phyloP scores from a whole-genome alignment of 371 early-diverging fungal genomes.

The Cokeromyces recurvatus region DNA sequence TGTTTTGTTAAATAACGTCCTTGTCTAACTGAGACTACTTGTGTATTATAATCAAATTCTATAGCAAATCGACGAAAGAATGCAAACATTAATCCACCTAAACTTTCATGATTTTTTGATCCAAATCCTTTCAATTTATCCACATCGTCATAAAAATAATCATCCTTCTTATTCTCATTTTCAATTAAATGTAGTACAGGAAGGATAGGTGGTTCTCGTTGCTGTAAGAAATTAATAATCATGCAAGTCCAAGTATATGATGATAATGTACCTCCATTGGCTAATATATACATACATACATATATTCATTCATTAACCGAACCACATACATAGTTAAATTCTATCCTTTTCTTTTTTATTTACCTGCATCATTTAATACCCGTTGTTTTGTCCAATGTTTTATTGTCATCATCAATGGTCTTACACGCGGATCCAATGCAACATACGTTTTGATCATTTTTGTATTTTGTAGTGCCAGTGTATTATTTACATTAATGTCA shows the following conservation, averaged over 20 bases:
- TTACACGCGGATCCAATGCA: conserved; percentile 73
- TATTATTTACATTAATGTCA: conserved; percentile 84
- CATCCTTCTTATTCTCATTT: conserved; percentile 3
- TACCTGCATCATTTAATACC: conserved; percentile 67
- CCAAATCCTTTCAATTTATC: conserved; percentile 65
- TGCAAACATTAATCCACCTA: conserved; percentile 79
- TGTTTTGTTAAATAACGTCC: conserved; percentile 71
- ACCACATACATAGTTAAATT: background rate
- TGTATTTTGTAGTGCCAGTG: conserved; percentile 76
- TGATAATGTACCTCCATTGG: conserved; percentile 88
- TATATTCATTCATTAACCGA: too few species aligned
- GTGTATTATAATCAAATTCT: conserved; percentile 76
- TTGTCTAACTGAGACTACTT: conserved; percentile 80
- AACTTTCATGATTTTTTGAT: conserved; percentile 59
- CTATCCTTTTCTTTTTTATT: too few species aligned
- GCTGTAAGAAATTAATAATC: conserved; percentile 23
- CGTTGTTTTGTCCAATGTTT: conserved; percentile 82
- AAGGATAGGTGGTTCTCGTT: conserved; percentile 65
- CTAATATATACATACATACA: too few species aligned
- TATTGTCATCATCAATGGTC: conserved; percentile 68
- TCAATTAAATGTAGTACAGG: conserved; percentile 73
- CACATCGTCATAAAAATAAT: conserved; percentile 63
- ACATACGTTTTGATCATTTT: conserved; percentile 74
- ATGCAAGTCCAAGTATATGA: conserved; percentile 51
- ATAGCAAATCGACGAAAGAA: conserved; percentile 80